Evolutionary conservation across 2,329 filamentous ascomycete species (phyloP).

Genomic region (Trichoderma aggressivum): DNA sequence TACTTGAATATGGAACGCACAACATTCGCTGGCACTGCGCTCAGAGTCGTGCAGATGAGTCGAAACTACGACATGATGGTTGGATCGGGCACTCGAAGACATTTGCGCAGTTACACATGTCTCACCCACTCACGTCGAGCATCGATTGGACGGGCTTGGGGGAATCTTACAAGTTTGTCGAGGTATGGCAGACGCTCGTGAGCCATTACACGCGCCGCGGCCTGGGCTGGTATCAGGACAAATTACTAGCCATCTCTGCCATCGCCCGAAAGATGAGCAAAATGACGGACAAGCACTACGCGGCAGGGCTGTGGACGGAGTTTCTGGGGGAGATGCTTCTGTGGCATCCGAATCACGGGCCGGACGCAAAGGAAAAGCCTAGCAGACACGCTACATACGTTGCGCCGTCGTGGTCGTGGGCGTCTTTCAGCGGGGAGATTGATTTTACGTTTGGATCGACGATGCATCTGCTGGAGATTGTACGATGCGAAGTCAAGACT

Average conservation of each 20-base stretch:
- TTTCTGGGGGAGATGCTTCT: not conserved
- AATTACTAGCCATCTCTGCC: not conserved
- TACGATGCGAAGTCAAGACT: not conserved
- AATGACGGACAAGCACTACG: not conserved
- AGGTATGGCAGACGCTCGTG: slow-evolving; percentile 10
- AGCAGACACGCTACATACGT: not conserved
- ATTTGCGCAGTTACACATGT: not conserved
- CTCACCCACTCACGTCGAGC: not conserved
- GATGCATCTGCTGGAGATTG: not conserved
- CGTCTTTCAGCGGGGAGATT: not conserved
- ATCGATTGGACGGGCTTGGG: not conserved
- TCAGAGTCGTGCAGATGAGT: not conserved
- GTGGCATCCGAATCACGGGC: slow-evolving; percentile 4
- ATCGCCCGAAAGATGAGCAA: slow-evolving; percentile 6
- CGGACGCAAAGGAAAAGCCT: not conserved
- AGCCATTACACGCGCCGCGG: slow-evolving; percentile 6
- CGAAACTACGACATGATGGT: not conserved
- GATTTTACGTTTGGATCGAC: not conserved
- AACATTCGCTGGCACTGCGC: not conserved
- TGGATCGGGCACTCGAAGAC: slow-evolving; percentile 1
- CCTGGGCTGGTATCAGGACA: slow-evolving; percentile 9
- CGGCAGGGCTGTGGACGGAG: not conserved
- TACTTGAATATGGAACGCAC: slow-evolving; percentile 3
- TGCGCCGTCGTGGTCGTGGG: slow-evolving; percentile 12
- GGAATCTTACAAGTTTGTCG: not conserved